A percentile compares a stretch with the other conserved stretches of the same genome.
Conservation (phyloP, 352 stramenopile genomes). For the Globisporangium apiculatum region DNA sequence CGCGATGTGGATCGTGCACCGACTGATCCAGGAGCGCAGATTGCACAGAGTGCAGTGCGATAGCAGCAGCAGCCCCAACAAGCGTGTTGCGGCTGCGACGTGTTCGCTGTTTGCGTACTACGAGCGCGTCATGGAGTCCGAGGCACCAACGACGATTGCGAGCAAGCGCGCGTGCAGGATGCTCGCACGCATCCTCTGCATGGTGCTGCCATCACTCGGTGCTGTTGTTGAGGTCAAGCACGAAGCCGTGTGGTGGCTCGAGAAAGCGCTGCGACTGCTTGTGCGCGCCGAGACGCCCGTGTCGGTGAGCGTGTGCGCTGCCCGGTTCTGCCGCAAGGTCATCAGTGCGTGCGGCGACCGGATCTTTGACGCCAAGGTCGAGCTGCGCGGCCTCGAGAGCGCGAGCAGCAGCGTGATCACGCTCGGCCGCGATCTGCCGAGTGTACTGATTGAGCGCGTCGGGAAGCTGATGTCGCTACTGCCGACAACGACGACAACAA, state of each 20-base stretch:
- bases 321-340: slow-evolving; percentile 9
- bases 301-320: slow-evolving; percentile 5
- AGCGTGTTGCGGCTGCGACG: background rate
- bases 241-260: slow-evolving; percentile 12
- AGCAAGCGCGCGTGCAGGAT: background rate
- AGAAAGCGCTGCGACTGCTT: slow-evolving; percentile 5
- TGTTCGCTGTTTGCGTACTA: slow-evolving; percentile 8
- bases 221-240: slow-evolving; percentile 1
- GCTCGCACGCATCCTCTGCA: slow-evolving; percentile 8
- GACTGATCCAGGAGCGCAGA: slow-evolving; percentile 3
- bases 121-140: background rate
- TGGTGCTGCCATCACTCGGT: slow-evolving; percentile 7
- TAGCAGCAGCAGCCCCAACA: background rate
- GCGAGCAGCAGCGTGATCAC: background rate
- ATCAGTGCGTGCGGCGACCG: slow-evolving; percentile 9
- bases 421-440: slow-evolving; percentile 23
- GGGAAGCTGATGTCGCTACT: slow-evolving; percentile 16
- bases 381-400: slow-evolving; percentile 2
- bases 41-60: too few species aligned
- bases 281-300: slow-evolving; percentile 2
- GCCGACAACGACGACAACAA: background rate
- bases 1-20: slow-evolving; percentile 12
- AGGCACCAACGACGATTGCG: background rate
- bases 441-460: slow-evolving; percentile 26
- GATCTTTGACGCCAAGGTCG: slow-evolving; percentile 9